Evolutionary conservation across 495 filamentous ascomycete species (phyloP), one percentile per base, ranked within the genome.

Genomic region (Aspergillus hancockii): DNA sequence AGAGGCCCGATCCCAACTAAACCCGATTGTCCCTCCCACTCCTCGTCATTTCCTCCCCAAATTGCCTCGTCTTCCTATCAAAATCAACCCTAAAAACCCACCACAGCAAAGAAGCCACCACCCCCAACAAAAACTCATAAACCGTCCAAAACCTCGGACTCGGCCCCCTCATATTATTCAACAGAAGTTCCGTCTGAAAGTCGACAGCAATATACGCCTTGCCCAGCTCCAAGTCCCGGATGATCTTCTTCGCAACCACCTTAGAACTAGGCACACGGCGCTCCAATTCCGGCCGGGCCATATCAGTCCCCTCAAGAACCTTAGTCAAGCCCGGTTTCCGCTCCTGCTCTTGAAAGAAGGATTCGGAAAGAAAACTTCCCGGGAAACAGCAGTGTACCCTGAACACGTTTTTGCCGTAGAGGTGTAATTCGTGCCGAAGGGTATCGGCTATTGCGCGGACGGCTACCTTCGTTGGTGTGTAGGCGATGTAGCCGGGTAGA

Each of bases 401-500:
- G 36, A 63, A 63, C 0, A 22, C 51, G 10, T 56, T 34, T 0
- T 58, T 18, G 8, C 46, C 25, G 63, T 77, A 74, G 8, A 67
- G 60, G 22, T 65, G 62, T 9, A 60, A 56, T 63, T 79, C 74
- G 50, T 66, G 57, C 1, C 74, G 70, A 2, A 78, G 67, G 1
- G 71, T 76, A 46, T 78, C 74, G 23, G 75, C 74, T 1, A 79
- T 52, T 1, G 67, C 71, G 36, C 75, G 70, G 9, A 68, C 67
- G 1, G 77, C 70, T 4, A 58, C 65, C 60, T 75, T 75, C 0
- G 65, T 63, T 6, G 73, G 69, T 12, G 69, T 70, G 60, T 78
- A 79, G 7, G 74, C 73, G 9, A 55, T 60, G 58, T 75, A 79
- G 1, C 75, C 75, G 22, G 75, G 75, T 19, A 77, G 45, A 3